phyloP scores from a whole-genome alignment of 2,329 filamentous ascomycete species.

The Alternaria panax region DNA sequence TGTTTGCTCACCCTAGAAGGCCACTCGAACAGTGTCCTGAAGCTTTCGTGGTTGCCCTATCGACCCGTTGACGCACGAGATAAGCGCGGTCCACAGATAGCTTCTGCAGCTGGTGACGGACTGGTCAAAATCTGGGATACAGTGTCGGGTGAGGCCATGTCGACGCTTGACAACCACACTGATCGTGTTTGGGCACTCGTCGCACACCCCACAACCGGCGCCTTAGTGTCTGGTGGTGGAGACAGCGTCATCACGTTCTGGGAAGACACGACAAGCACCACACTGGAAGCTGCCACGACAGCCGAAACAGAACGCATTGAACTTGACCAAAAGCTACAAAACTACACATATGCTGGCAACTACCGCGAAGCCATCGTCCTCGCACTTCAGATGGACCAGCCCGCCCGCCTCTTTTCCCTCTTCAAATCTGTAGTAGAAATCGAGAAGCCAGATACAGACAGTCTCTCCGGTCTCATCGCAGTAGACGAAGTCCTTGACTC shows the following conservation, averaged over 20 bases:
- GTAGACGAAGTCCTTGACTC: constrained; percentile 85
- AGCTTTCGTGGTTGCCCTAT: constrained; percentile 83
- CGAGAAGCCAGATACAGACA: constrained; percentile 66
- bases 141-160: constrained; percentile 81
- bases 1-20: constrained; percentile 95
- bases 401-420: constrained; percentile 80
- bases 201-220: constrained; percentile 67
- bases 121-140: constrained; percentile 97
- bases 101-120: constrained; percentile 90
- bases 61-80: constrained; percentile 48
- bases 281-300: constrained; percentile 75
- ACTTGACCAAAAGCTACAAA: constrained; percentile 92
- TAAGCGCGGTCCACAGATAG: constrained; percentile 73
- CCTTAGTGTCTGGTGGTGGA: constrained; percentile 86
- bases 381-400: constrained; percentile 92
- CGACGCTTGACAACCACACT: constrained; percentile 94
- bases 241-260: constrained; percentile 96
- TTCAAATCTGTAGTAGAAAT: constrained; percentile 81
- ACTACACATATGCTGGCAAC: constrained; percentile 85
- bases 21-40: constrained; percentile 93
- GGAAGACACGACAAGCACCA: constrained; percentile 87
- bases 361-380: constrained; percentile 93
- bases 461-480: constrained; percentile 67
- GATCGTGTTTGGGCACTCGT: constrained; percentile 93
- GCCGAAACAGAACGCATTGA: constrained; percentile 83